phyloP scores from a whole-genome alignment of 371 early-diverging fungal species.

The Capillidium rhysosporum region DNA sequence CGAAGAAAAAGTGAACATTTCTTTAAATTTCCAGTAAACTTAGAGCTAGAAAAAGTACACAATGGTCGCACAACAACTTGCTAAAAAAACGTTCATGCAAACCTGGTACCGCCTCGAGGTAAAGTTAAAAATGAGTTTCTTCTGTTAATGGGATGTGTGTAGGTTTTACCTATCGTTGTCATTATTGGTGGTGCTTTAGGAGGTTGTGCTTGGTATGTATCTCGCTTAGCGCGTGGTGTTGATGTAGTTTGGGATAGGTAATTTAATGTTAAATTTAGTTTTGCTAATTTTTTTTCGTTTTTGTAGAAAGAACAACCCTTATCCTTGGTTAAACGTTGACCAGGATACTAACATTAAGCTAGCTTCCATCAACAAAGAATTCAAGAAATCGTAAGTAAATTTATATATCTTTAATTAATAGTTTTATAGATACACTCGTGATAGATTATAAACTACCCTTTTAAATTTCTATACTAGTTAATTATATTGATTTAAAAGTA shows the following conservation, averaged over 20 bases:
- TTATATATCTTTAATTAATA: background rate
- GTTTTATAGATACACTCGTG: background rate
- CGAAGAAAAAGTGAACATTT: slow-evolving; percentile 18
- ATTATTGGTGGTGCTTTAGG: slow-evolving; percentile 32
- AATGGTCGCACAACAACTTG: background rate
- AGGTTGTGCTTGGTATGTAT: slow-evolving; percentile 31
- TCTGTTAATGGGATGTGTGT: background rate
- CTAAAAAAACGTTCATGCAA: slow-evolving; percentile 12
- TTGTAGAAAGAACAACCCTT: slow-evolving; percentile 29
- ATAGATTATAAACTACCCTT: no score
- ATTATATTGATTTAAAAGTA: no score
- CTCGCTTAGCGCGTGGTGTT: slow-evolving; percentile 33
- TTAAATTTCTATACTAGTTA: no score
- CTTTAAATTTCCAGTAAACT: no score
- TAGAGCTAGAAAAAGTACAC: no score
- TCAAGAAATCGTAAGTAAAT: background rate
- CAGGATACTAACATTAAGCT: slow-evolving; percentile 41
- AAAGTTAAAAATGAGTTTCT: background rate
- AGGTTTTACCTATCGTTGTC: slow-evolving; percentile 39
- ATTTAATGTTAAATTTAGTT: background rate
- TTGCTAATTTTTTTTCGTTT: no score
- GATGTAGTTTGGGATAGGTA: slow-evolving; percentile 39
- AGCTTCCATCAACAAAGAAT: slow-evolving; percentile 20
- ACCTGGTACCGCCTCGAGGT: slow-evolving; percentile 30
- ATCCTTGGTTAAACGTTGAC: slow-evolving; percentile 37